Percentiles rank a stretch among this genome's conserved stretches.
These are phyloP conservation scores for Pseudevernia furfuracea DNA, from an alignment of 495 filamentous ascomycete species.

Conservation along the genomic window DNA sequence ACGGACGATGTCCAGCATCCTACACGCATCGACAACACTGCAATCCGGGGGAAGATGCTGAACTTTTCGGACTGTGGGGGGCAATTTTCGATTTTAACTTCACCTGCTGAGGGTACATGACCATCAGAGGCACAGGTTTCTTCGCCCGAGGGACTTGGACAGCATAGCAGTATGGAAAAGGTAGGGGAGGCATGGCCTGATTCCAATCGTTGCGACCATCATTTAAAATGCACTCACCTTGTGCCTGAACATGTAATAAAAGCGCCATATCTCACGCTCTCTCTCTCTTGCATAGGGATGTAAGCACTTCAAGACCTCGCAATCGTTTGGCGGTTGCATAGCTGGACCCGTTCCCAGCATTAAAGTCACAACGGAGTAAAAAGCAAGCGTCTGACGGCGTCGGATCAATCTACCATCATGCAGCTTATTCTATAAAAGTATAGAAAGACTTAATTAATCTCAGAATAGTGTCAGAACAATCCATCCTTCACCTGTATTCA, in stretches of 20 bases:
- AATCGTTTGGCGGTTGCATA: neutral
- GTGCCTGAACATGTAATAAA: neutral
- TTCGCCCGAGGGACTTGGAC: neutral
- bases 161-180: neutral
- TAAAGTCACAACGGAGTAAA: neutral
- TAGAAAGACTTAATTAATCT: neutral
- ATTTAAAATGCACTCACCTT: neutral
- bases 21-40: conserved; percentile 52
- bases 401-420: neutral
- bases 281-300: neutral
- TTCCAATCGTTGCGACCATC: neutral
- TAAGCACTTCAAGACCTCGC: neutral
- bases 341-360: neutral
- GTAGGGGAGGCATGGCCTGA: neutral
- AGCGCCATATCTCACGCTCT: neutral
- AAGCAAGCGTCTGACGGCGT: neutral
- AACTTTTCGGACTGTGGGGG: conserved; percentile 55
- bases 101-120: conserved; percentile 5
- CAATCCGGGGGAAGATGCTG: conserved; percentile 46
- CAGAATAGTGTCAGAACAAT: neutral
- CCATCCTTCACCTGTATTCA: conserved; percentile 17
- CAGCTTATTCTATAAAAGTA: neutral
- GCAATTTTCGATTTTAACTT: conserved; percentile 46
- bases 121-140: neutral
- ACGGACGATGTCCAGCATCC: conserved; percentile 50